Evolutionary conservation across 305 asterid species (phyloP), one percentile per base, ranked within the genome.

Genomic region (Fraxinus floribunda): DNA sequence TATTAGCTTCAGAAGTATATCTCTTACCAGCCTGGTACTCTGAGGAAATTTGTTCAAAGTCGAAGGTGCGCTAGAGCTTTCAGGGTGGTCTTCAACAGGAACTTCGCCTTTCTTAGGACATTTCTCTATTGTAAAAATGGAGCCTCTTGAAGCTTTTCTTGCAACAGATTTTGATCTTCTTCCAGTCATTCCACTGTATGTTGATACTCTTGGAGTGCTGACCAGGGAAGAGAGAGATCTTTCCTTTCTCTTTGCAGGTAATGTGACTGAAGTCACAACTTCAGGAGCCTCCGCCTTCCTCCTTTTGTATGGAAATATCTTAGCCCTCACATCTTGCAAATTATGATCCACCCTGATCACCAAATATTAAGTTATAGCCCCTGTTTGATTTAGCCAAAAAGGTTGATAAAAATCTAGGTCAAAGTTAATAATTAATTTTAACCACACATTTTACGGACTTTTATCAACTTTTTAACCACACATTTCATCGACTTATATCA

Each of bases 221-320:
- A 94, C 99, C 91, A 96, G 85, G 35, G 98, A 91, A 9, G 99
- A 96, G 77, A 96, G 98, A 24, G 98, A 94, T 87, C 97, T 91
- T 89, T 96, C 98, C 88, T 96, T 96, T 87, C 97, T 93, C 93
- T 93, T 96, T 41, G 89, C 93, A 44, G 97, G 98, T 85, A 94
- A 83, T 46, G 93, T 76, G 80, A 93, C 82, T 41, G 93, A 90
- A 84, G 93, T 81, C 81, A 86, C 77, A 84, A 86, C 84, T 87
- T 96, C 99, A 75, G 95, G 94, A 84, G 95, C 88, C 78, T 86
- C 87, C 87, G 90, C 92, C 84, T 91, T 93, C 35, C 74, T 68
- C 85, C 97, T 91, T 91, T 91, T 96, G 78, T 84, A 91, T 77
- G 99, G 98, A 87, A 94, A 96, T 84, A 96, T 87, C 85, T 96